phyloP scores from a whole-genome alignment of 495 filamentous ascomycete species.

The Penicillium samsonianum region DNA sequence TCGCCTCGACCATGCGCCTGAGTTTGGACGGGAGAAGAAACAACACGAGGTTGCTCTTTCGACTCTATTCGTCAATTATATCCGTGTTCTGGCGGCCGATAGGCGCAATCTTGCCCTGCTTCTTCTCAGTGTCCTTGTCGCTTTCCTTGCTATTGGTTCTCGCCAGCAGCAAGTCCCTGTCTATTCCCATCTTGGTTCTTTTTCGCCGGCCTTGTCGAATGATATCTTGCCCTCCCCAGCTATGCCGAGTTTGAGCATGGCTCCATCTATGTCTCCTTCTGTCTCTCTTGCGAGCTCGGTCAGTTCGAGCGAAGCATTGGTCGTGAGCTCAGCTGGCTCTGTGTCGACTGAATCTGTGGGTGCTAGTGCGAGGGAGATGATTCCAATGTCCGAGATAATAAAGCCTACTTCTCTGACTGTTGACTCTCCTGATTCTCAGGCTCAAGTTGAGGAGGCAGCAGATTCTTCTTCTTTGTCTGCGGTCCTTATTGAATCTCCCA shows the following conservation, averaged over 20 bases:
- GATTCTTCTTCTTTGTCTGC: not conserved
- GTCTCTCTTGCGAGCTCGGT: not conserved
- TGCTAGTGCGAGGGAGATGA: not conserved
- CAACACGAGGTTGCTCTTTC: conserved; percentile 47
- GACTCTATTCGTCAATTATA: conserved; percentile 66
- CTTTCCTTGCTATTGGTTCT: conserved; percentile 50
- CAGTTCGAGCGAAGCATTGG: too few relatives aligned
- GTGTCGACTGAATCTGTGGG: not conserved
- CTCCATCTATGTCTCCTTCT: conserved; percentile 8
- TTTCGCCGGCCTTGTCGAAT: conserved; percentile 17
- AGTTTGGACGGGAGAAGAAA: not conserved
- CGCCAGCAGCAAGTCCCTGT: conserved; percentile 13
- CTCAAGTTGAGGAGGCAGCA: not conserved
- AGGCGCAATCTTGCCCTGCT: conserved; percentile 69
- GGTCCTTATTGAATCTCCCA: not conserved
- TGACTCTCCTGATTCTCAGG: not conserved
- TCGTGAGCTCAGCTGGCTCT: not conserved
- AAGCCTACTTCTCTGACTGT: not conserved
- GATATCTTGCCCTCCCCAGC: conserved; percentile 14
- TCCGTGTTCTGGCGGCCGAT: conserved; percentile 67
- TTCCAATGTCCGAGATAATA: not conserved
- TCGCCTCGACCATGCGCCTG: not conserved
- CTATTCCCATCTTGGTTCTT: conserved; percentile 18
- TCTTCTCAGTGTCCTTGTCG: conserved; percentile 59
- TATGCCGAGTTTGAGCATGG: conserved; percentile 10